Evolutionary conservation across 305 asterid species (phyloP), one percentile per base, ranked within the genome.

Genomic region (Petunia hybrid): DNA sequence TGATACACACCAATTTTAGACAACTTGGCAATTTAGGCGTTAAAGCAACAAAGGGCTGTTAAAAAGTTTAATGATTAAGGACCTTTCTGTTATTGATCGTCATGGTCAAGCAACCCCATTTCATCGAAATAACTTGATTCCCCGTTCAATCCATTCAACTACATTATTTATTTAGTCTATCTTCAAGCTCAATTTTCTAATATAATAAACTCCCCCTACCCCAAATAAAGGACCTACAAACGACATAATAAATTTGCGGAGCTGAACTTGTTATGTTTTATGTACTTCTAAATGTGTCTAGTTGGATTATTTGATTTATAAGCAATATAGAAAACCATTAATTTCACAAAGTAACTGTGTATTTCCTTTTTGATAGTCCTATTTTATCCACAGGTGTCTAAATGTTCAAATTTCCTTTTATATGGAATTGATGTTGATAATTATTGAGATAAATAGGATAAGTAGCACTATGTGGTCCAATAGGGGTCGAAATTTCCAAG

Each of bases 31-130:
- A 45, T 71, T 53, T 48, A 71, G 43, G 35, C 43, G 77, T 71
- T 71, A 48, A 71, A 71, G 45, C 77, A 71, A 71, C 35, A 48
- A 6, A 10, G 46, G 43, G 40, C 42, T 35, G 77, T 71, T 71
- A 2, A 2, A 45, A 46, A 62, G 68, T 13, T 9, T 2, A 9
- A 38, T 38, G 9, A 31, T 8, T 10, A 71, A 71, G 45, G 45
- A 12, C 43, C 77, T 46, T 71, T 71, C 61, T 46, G 61, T 12
- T 46, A 48, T 5, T 46, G 57, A 71, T 48, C 2, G 31, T 31
- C 22, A 71, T 46, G 43, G 22, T 48, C 77, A 71, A 71, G 77
- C 61, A 46, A 71, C 31, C 10, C 41, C 40, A 45, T 46, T 66
- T 22, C 77, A 2, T 45, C 41, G 61, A 71, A 71, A 48, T 46